Base-by-base conservation (phyloP, 371 early-diverging fungal genomes). In the Actinomortierella ambigua region DNA sequence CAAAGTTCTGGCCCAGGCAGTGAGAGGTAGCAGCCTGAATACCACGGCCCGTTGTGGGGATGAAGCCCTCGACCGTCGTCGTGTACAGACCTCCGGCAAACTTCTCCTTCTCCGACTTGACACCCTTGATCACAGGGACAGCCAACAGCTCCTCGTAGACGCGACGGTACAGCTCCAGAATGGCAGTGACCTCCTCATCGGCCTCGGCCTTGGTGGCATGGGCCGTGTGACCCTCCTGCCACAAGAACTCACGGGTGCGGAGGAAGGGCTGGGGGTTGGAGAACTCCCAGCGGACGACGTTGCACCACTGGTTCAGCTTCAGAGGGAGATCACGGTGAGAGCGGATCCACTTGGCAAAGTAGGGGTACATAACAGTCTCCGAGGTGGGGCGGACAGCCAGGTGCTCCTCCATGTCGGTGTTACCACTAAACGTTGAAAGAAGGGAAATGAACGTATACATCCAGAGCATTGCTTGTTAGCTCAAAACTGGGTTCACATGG, bases 211-310 rank as follows among this genome's bases (percentile, higher is more conserved):
- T 87, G 46, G 90, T 95, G 60, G 97, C 87, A 76, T 96, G 95
- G 15, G 99, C 99, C 40, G 98, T 98, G 85, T 99, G 99, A 51
- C 99, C 99, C 82, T 99, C 99, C 81, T 99, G 99, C 99, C 99
- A 99, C 68, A 99, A 85, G 86, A 99, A 99, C 85, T 99, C 99
- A 71, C 99, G 93, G 18, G 99, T 99, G 65, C 99, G 89, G 61
- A 99, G 84, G 89, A 99, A 99, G 53, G 99, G 99, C 80, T 98
- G 96, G 55, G 99, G 98, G 78, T 98, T 92, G 85, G 99, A 99
- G 82, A 99, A 98, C 85, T 99, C 99, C 99, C 99, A 99, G 66
- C 99, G 92, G 44, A 99, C 97, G 58, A 99, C 99, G 76, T 96
- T 98, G 85, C 99, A 98, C 99, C 99, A 99, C 85, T 99, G 99